phyloP scores from a whole-genome alignment of 495 filamentous ascomycete species.

The Glonium stellatum region DNA sequence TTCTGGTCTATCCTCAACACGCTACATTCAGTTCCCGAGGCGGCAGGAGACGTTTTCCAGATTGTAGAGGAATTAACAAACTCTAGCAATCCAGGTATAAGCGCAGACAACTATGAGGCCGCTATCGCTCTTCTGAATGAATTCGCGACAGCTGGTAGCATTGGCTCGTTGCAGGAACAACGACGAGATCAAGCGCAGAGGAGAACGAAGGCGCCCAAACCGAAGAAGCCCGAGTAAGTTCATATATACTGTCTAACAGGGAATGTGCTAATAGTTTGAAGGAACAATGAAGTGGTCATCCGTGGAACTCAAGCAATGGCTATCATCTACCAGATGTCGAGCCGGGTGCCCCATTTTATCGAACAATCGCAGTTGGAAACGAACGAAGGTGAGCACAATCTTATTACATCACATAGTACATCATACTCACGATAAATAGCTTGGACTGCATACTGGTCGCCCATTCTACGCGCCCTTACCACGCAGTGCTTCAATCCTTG shows the following conservation, averaged over 20 bases:
- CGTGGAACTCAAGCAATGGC: slow-evolving; percentile 75
- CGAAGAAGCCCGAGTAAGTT: slow-evolving; percentile 31
- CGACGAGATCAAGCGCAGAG: slow-evolving; percentile 56
- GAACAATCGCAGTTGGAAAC: slow-evolving; percentile 87
- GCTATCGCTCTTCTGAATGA: slow-evolving; percentile 77
- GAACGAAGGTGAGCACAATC: slow-evolving; percentile 56
- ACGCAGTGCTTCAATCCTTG: slow-evolving; percentile 92
- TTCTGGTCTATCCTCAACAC: slow-evolving; percentile 90
- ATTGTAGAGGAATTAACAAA: slow-evolving; percentile 68
- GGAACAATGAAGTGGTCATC: slow-evolving; percentile 66
- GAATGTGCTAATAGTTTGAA: slow-evolving; percentile 31
- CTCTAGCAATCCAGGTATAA: slow-evolving; percentile 62
- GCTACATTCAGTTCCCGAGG: slow-evolving; percentile 58
- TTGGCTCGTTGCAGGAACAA: slow-evolving; percentile 75
- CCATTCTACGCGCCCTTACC: slow-evolving; percentile 81
- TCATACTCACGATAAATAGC: slow-evolving; percentile 45
- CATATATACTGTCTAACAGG: slow-evolving; percentile 41
- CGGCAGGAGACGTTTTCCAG: slow-evolving; percentile 71
- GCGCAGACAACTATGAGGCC: slow-evolving; percentile 91
- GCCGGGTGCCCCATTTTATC: slow-evolving; percentile 76
- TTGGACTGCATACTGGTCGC: slow-evolving; percentile 97
- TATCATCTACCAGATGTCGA: slow-evolving; percentile 71
- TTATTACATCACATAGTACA: neutral
- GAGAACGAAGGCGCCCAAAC: slow-evolving; percentile 45
- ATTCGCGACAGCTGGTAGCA: slow-evolving; percentile 76